phyloP scores from a whole-genome alignment of 148 eudicot species.

The Linanthus parryae region DNA sequence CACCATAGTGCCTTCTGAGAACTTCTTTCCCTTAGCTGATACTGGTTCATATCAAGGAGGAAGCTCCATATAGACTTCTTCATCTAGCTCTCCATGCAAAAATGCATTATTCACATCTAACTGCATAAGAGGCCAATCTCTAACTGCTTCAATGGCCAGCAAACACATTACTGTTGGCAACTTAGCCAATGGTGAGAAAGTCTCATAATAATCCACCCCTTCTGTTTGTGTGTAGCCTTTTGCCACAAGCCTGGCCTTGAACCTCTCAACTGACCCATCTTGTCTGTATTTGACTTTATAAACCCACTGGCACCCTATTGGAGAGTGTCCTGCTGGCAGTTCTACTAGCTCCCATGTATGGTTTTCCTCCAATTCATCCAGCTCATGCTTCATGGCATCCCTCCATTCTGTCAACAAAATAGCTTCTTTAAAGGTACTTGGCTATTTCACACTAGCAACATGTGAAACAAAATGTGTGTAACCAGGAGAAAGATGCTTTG shows the following conservation, averaged over 20 bases:
- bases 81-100: too few relatives aligned
- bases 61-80: too few relatives aligned
- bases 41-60: too few relatives aligned
- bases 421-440: background rate
- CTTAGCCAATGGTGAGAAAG: background rate
- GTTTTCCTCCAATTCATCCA: background rate
- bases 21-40: too few relatives aligned
- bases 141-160: too few relatives aligned
- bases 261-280: background rate
- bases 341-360: slow-evolving; percentile 2
- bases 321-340: background rate
- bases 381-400: background rate
- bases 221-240: background rate
- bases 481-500: too few relatives aligned
- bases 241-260: background rate
- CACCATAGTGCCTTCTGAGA: too few relatives aligned
- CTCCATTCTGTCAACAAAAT: background rate
- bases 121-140: too few relatives aligned
- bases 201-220: background rate
- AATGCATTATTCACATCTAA: too few relatives aligned
- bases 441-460: background rate
- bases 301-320: background rate
- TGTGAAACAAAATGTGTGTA: too few relatives aligned
- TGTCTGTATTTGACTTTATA: background rate
- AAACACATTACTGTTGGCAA: too few relatives aligned